A percentile compares a stretch with the other conserved stretches of the same genome.
Evolutionary conservation across 225 moss, liverwort and hornwort genomes (phyloP).

Genomic region (Pseudoscleropodium purum): DNA sequence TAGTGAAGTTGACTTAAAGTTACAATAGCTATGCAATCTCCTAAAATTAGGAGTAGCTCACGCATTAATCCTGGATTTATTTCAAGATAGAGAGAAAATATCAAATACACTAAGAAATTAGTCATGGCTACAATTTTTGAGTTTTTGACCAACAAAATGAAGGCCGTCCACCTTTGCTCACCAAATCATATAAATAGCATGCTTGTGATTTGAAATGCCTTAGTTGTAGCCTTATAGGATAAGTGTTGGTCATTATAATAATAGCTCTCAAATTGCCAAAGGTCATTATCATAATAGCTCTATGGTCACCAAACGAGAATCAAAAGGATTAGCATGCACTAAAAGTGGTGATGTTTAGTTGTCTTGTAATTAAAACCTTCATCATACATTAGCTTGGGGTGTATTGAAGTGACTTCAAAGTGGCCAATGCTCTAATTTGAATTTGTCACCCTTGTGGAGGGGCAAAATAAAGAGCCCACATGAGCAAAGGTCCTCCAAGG

Average conservation of each 20-base stretch:
- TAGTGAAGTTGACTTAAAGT: too few relatives aligned
- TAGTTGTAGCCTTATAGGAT: accelerated
- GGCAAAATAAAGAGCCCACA: accelerated
- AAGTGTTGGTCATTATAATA: accelerated
- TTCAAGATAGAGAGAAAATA: too few relatives aligned
- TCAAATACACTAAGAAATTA: neutral
- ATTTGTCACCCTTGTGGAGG: accelerated
- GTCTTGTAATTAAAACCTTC: neutral
- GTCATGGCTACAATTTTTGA: accelerated
- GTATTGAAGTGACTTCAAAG: neutral
- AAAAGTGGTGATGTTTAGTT: neutral
- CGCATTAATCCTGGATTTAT: too few relatives aligned
- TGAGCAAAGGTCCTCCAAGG: accelerated
- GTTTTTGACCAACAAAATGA: neutral
- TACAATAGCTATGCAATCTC: too few relatives aligned
- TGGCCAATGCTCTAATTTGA: accelerated
- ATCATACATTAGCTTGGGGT: accelerated
- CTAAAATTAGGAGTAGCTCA: too few relatives aligned
- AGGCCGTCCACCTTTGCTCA: neutral
- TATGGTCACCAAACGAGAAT: neutral
- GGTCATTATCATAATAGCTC: neutral
- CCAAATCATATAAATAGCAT: neutral
- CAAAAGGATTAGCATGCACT: accelerated
- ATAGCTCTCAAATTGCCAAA: neutral
- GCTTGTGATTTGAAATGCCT: neutral